Base-by-base conservation (phyloP, 345 rosid genomes). In the Turritis glabra region DNA sequence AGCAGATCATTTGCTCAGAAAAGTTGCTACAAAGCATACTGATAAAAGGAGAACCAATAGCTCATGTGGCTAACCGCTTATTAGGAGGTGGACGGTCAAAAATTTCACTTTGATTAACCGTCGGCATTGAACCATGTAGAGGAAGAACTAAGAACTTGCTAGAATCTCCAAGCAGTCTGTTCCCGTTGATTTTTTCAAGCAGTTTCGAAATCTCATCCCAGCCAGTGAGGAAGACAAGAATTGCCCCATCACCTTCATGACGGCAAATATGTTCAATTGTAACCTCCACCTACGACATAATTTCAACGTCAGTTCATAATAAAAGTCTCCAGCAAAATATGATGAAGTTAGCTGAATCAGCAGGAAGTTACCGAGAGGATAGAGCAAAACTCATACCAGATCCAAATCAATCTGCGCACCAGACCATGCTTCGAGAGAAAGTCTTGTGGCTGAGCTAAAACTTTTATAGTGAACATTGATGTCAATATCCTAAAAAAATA, bases 131-230 rank as follows among this genome's bases (percentile, higher is more conserved):
- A 67, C 98, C 98, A 83, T 94, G 98, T 3, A 94, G 79, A 17
- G 98, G 97, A 68, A 91, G 90, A 60, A 91, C 85, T 69, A 91
- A 78, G 81, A 90, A 86, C 82, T 84, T 91, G 90, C 85, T 83
- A 58, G 79, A 81, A 67, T 91, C 87, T 70, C 97, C 96, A 81
- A 94, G 88, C 67, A 88, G 76, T 64, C 69, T 84, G 84, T 94
- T 91, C 66, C 77, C 85, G 78, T 88, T 86, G 37, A 94, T 78
- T 77, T 77, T 86, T 72, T 91, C 97, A 59, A 86, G 85, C 58
- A 94, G 87, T 83, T 90, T 88, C 18, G 95, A 88, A 57, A 94
- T 94, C 67, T 94, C 97, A 88, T 91, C 97, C 98, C 98, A 91
- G 59, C 98, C 97, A 1, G 98, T 86, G 58, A 94, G 93, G 77